Evolutionary conservation across 148 eudicot genomes (phyloP).

Genomic region (Vaccinium macrocarpon): DNA sequence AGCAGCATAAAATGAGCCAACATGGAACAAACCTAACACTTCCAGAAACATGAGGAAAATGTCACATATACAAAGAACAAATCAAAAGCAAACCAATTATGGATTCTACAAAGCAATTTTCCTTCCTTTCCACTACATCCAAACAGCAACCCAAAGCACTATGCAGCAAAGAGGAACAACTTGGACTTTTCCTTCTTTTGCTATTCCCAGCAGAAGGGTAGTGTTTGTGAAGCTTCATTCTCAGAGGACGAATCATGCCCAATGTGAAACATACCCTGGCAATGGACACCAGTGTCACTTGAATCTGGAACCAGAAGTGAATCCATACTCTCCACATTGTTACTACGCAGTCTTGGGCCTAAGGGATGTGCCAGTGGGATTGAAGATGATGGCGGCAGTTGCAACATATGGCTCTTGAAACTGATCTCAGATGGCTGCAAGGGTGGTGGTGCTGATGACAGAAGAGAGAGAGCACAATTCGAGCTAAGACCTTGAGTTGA

Average conservation of each 20-base stretch:
- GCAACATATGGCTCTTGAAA: conserved; percentile 13
- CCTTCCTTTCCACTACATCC: background rate
- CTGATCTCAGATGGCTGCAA: conserved; percentile 14
- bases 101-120: background rate
- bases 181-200: background rate
- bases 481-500: conserved; percentile 21
- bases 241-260: conserved; percentile 15
- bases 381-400: background rate
- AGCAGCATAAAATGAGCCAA: background rate
- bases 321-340: conserved; percentile 9
- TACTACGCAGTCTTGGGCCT: background rate
- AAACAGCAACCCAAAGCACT: background rate
- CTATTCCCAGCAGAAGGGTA: conserved; percentile 33
- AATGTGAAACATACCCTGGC: conserved; percentile 16
- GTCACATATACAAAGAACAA: background rate
- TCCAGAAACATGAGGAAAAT: background rate
- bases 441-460: conserved; percentile 22
- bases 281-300: conserved; percentile 12
- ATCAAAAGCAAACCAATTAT: background rate
- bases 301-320: conserved; percentile 15
- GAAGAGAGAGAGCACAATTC: conserved; percentile 38
- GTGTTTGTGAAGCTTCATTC: conserved; percentile 20
- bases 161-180: background rate
- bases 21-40: background rate
- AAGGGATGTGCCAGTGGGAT: conserved; percentile 14